Evolutionary conservation across 73 alveolate species (phyloP).

Genomic region (Symbiodinium pilosum): DNA sequence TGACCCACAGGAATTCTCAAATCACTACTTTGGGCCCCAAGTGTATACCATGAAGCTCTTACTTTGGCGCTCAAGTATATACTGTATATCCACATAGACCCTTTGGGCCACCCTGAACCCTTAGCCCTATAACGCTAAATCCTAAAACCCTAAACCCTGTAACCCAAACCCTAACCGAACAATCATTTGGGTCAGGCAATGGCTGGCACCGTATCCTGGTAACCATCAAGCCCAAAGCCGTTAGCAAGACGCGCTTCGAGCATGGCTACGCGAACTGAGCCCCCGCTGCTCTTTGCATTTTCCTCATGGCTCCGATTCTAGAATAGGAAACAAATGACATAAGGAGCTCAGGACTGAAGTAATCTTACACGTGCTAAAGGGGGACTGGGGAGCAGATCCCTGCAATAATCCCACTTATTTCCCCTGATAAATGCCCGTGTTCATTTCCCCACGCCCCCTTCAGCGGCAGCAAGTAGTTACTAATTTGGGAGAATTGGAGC

Average conservation of each 20-base stretch:
- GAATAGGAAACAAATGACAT: too few relatives aligned
- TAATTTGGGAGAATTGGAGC: too few relatives aligned
- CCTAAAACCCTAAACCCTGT: not conserved
- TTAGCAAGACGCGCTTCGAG: slow-evolving; percentile 75
- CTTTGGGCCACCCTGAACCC: not conserved
- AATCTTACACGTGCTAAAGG: too few relatives aligned
- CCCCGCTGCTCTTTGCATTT: not conserved
- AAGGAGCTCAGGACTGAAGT: too few relatives aligned
- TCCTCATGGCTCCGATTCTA: too few relatives aligned
- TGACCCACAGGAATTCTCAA: too few relatives aligned
- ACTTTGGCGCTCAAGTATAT: not conserved
- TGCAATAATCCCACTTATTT: too few relatives aligned
- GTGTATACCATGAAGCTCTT: not conserved
- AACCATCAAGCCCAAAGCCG: slow-evolving; percentile 77
- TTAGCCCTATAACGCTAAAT: not conserved
- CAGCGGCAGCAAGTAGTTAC: too few relatives aligned
- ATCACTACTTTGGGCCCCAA: too few relatives aligned
- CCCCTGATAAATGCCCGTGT: too few relatives aligned
- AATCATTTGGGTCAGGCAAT: slow-evolving; percentile 14
- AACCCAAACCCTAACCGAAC: not conserved
- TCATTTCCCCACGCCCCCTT: too few relatives aligned
- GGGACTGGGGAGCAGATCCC: too few relatives aligned
- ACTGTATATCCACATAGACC: not conserved
- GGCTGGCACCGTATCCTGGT: slow-evolving; percentile 46
- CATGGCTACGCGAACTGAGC: slow-evolving; percentile 63